phyloP scores from a whole-genome alignment of 345 rosid species.

The Eucalyptus marginata region DNA sequence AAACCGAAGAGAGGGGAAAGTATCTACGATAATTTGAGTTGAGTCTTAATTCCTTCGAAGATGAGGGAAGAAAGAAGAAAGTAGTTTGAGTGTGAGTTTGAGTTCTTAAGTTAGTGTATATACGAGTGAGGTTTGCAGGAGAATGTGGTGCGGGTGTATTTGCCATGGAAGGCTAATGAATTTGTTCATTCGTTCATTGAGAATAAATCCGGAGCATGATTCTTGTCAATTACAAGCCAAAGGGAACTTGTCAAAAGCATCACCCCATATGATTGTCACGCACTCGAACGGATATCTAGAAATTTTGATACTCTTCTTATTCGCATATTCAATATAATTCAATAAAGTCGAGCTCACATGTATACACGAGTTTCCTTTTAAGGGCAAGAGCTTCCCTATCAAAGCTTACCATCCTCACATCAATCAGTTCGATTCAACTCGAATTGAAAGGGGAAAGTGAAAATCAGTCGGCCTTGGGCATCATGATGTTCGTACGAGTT shows the following conservation, averaged over 20 bases:
- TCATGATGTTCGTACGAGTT: neutral
- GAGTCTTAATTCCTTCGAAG: neutral
- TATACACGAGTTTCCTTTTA: neutral
- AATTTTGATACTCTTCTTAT: neutral
- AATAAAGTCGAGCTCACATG: neutral
- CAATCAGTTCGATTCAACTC: neutral
- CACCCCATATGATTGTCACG: neutral
- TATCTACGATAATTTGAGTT: neutral
- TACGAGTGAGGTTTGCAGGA: neutral
- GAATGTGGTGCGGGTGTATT: neutral
- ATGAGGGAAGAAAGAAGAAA: neutral
- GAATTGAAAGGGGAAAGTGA: neutral
- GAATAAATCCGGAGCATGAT: neutral
- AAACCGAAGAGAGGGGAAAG: neutral
- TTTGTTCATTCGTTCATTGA: neutral
- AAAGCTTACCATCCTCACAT: neutral
- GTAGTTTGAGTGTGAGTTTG: neutral
- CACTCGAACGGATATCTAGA: neutral
- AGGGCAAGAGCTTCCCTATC: neutral
- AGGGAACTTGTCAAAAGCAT: neutral
- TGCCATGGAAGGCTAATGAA: neutral
- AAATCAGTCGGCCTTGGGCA: neutral
- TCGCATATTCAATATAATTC: neutral
- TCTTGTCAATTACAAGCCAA: neutral
- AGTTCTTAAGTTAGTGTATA: neutral